phyloP scores from a whole-genome alignment of 192 early-diverging fungal genomes.

The Coemansia asiatica region DNA sequence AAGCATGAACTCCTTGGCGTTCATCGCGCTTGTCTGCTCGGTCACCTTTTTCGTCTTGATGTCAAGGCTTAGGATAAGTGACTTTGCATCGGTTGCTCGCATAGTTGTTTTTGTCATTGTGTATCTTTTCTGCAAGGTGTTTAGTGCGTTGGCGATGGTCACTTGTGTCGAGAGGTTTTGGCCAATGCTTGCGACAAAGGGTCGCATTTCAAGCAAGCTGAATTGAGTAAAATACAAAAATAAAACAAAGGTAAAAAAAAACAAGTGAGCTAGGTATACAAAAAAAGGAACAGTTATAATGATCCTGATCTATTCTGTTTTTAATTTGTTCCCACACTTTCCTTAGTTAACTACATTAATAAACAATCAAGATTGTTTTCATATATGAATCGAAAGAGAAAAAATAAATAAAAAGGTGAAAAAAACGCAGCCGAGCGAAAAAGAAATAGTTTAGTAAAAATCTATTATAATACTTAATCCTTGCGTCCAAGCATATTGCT shows the following conservation, averaged over 20 bases:
- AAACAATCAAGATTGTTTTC: too few relatives aligned
- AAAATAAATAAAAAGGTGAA: not conserved
- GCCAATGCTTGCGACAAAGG: not conserved
- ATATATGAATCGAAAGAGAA: not conserved
- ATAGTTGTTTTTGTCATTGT: not conserved
- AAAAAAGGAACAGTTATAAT: not conserved
- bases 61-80: conserved; percentile 38
- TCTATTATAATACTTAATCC: conserved; percentile 21
- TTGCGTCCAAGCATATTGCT: conserved; percentile 51
- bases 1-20: conserved; percentile 49
- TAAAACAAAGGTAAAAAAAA: not conserved
- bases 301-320: too few relatives aligned
- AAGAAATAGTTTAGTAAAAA: not conserved
- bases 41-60: conserved; percentile 13
- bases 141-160: not conserved
- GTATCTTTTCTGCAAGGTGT: not conserved
- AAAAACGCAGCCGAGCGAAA: not conserved
- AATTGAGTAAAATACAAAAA: not conserved
- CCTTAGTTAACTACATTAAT: too few relatives aligned
- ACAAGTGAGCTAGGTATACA: too few relatives aligned
- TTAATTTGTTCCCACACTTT: too few relatives aligned
- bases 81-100: not conserved
- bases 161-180: not conserved
- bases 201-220: not conserved
- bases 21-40: conserved; percentile 18